Base-by-base conservation (phyloP, 2,329 filamentous ascomycete genomes). In the Tolypocladium tropicale region DNA sequence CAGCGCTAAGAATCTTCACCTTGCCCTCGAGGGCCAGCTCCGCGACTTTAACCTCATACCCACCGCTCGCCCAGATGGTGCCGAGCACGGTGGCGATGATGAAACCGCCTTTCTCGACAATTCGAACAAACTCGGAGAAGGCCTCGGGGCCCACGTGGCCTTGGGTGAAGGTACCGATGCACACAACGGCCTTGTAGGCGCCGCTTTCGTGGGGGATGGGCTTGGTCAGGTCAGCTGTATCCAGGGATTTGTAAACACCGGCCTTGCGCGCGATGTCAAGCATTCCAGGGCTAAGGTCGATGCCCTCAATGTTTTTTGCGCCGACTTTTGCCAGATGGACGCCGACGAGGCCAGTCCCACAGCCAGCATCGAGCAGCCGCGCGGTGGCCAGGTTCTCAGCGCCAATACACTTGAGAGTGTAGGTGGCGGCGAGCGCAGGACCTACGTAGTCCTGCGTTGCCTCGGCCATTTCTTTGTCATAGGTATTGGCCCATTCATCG, bases 341-440 rank as follows among this genome's bases (percentile, higher is more conserved):
- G 4, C 78, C 79, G 12, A 80, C 78, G 10, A 80, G 72, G 0
- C 79, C 79, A 0, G 78, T 82, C 4, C 79, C 79, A 56, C 79
- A 81, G n/a, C 79, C 79, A 25, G 78, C 78, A 57, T 82, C 79
- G 0, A 80, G 71, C 55, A 82, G 75, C 57, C 62, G 57, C 34
- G 60, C 57, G n/a, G 59, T 58, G 53, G 59, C 59, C 51, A 67
- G 59, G 33, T 59, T 57, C 9, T 61, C 60, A 41, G 60, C 33
- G 66, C 62, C 64, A 21, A 70, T 59, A 57, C 53, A 55, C 48
- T 68, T 43, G 62, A 70, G 60, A 57, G 75, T 60, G 59, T 70
- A 54, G 64, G 70, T 63, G 63, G 71, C 57, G 55, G 73, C 64
- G 53, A 69, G 55, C 53, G 62, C 49, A 64, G 76, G 76, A 62